Percentiles rank a stretch among this genome's conserved stretches.
These are phyloP conservation scores for Venustampulla echinocandica DNA, from an alignment of 495 filamentous ascomycete species.

Conservation along the genomic window DNA sequence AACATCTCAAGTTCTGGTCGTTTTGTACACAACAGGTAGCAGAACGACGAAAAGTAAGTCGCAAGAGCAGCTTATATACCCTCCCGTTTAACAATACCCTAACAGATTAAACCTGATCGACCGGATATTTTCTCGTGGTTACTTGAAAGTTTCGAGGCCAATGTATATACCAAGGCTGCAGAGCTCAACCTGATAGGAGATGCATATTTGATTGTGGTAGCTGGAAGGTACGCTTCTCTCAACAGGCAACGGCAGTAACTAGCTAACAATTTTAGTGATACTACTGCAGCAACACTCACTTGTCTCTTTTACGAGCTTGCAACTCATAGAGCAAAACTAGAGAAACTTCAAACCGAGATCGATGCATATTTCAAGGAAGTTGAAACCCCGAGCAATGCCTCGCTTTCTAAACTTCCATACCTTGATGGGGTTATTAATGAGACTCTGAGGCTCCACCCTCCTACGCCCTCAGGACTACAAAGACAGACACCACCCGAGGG, in stretches of 20 bases:
- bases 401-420: slow-evolving; percentile 3
- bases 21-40: background rate
- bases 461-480: slow-evolving; percentile 25
- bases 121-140: background rate
- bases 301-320: slow-evolving; percentile 1
- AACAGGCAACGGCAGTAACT: background rate
- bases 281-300: slow-evolving; percentile 1
- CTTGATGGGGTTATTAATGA: slow-evolving; percentile 47
- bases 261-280: background rate
- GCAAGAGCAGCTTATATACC: background rate
- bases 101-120: background rate
- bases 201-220: background rate
- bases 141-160: background rate
- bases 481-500: slow-evolving; percentile 38
- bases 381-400: background rate
- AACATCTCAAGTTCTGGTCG: background rate
- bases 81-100: background rate
- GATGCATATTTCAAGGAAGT: slow-evolving; percentile 7
- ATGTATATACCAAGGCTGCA: slow-evolving; percentile 21
- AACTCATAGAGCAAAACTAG: background rate
- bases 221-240: background rate
- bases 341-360: slow-evolving; percentile 1
- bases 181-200: slow-evolving; percentile 14
- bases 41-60: background rate
- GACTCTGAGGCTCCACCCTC: slow-evolving; percentile 40